Evolutionary conservation across 1,284 basidiomycete species (phyloP).

Genomic region (Irpex sp.): DNA sequence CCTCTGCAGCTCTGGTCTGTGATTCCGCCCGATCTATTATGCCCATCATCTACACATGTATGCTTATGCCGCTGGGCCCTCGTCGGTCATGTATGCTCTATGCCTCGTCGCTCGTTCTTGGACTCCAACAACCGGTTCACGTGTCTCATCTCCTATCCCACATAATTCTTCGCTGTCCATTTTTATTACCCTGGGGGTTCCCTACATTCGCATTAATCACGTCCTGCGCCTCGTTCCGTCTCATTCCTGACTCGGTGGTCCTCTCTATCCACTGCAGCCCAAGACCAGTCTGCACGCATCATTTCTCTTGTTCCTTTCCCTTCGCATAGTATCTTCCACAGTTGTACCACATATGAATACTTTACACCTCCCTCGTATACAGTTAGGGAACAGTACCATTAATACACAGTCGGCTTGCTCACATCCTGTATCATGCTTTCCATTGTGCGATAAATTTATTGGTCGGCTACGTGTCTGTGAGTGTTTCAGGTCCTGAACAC

Average conservation of each 20-base stretch:
- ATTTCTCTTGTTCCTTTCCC: constrained; percentile 15
- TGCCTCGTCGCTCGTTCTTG: constrained; percentile 5
- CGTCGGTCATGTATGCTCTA: constrained; percentile 7
- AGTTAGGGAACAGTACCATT: constrained; percentile 15
- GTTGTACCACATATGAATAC: constrained; percentile 32
- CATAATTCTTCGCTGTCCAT: constrained; percentile 5
- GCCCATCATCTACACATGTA: constrained; percentile 5
- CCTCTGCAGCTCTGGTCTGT: not conserved
- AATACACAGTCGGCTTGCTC: constrained; percentile 17
- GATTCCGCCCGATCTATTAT: constrained; percentile 8
- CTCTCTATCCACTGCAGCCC: constrained; percentile 20
- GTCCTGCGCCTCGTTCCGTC: constrained; percentile 8
- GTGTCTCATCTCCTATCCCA: not conserved
- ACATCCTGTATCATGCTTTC: not conserved
- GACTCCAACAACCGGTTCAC: not conserved
- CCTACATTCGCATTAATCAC: constrained; percentile 18
- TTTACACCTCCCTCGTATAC: constrained; percentile 28
- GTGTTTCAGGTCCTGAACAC: not conserved
- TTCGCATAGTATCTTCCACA: constrained; percentile 20
- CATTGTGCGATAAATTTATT: not conserved
- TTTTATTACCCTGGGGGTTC: constrained; percentile 16
- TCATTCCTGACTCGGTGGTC: constrained; percentile 11
- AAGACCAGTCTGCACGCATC: constrained; percentile 20
- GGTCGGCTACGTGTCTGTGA: not conserved
- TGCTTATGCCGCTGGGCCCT: constrained; percentile 8